Percentiles rank a stretch among this genome's conserved stretches.
Evolutionary conservation across 2,329 filamentous ascomycete species (phyloP).

Genomic region (Claviceps sp.): DNA sequence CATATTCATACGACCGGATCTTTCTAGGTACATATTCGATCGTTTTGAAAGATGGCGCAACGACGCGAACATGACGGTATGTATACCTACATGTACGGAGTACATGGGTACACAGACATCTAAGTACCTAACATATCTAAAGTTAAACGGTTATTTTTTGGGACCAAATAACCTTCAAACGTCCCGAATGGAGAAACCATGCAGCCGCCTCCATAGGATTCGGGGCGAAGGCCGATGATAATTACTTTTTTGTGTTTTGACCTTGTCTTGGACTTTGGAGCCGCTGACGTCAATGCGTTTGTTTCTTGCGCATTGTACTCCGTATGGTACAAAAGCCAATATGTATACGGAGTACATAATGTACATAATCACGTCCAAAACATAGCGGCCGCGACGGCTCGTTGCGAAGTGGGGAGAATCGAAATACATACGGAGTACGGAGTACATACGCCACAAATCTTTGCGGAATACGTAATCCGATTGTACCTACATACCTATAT

Average conservation of each 20-base stretch:
- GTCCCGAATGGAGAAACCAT: neutral
- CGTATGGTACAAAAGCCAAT: neutral
- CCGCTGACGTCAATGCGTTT: neutral
- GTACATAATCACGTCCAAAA: neutral
- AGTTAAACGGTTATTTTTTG: neutral
- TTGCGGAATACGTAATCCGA: neutral
- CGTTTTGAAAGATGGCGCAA: too few species aligned
- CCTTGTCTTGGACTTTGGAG: neutral
- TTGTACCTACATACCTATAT: neutral
- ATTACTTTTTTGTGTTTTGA: neutral
- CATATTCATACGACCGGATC: too few species aligned
- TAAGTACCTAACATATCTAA: too few species aligned
- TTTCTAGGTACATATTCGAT: too few species aligned
- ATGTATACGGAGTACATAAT: too few species aligned
- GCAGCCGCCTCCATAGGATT: neutral
- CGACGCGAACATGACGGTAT: too few species aligned
- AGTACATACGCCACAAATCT: neutral
- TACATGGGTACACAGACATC: neutral
- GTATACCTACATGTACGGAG: neutral
- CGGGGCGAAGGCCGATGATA: neutral
- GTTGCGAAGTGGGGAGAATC: neutral
- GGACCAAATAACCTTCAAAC: neutral
- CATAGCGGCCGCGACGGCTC: constrained; percentile 2
- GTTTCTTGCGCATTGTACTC: neutral
- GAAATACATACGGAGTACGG: neutral